Percentiles rank a stretch among this genome's conserved stretches.
These are phyloP conservation scores for Boletus reticulatus DNA, from an alignment of 768 basidiomycete species.

Conservation along the genomic window DNA sequence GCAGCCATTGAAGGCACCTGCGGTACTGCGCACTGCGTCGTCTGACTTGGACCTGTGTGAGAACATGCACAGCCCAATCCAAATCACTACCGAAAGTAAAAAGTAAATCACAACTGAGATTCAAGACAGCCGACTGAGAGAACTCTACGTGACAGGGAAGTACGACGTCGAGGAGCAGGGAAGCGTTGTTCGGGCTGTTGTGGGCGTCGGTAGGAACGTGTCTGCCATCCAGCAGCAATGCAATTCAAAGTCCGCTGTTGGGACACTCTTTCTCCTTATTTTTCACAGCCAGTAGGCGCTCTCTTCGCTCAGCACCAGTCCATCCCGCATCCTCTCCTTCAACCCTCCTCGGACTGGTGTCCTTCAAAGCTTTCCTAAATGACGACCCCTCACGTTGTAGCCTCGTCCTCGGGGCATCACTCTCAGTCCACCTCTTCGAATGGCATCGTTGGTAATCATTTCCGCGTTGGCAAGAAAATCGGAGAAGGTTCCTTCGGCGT, in stretches of 20 bases:
- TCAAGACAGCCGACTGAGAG: neutral
- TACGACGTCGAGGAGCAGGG: neutral
- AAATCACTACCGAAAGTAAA: neutral
- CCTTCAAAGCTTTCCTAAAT: slow-evolving; percentile 36
- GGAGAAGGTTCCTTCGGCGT: slow-evolving; percentile 99
- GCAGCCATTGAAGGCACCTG: neutral
- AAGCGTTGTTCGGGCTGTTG: neutral
- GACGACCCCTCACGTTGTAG: slow-evolving; percentile 83
- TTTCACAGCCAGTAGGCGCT: slow-evolving; percentile 23
- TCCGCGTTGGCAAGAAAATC: slow-evolving; percentile 96
- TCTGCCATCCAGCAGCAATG: slow-evolving; percentile 20
- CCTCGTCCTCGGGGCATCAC: slow-evolving; percentile 71
- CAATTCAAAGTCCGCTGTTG: slow-evolving; percentile 34
- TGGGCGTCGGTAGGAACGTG: slow-evolving; percentile 23
- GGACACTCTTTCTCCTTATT: slow-evolving; percentile 25
- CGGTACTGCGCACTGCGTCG: neutral
- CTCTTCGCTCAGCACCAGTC: slow-evolving; percentile 23
- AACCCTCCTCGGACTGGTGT: slow-evolving; percentile 29
- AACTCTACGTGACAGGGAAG: no score
- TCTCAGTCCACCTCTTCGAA: slow-evolving; percentile 61
- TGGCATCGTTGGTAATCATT: slow-evolving; percentile 77
- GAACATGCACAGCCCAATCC: slow-evolving; percentile 15
- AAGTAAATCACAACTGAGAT: slow-evolving; percentile 2
- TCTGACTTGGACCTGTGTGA: neutral
- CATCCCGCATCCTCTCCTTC: slow-evolving; percentile 23